Base-by-base conservation (phyloP, 495 filamentous ascomycete genomes). In the Penicillium crystallinum region DNA sequence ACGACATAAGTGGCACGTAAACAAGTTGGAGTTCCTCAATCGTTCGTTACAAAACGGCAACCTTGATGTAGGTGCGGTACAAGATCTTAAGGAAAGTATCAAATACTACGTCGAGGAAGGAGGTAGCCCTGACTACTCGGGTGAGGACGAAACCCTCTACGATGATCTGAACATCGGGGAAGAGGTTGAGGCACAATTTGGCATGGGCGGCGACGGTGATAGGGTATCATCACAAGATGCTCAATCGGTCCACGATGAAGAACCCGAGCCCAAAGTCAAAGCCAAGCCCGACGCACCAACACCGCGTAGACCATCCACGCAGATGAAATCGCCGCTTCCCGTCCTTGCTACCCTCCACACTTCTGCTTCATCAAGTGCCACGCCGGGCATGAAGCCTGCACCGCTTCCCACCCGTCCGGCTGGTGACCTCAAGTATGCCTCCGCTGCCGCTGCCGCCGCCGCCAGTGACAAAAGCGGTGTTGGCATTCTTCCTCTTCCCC, bases 381-480 rank as follows among this genome's bases (percentile, higher is more conserved):
- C 77, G 47, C 89, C 81, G 62, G 80, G 81, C 57, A 79, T 97
- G 93, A 98, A 97, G 69, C 91, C 93, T 15, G 93, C 95, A 12
- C 87, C 92, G 11, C 61, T 89, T 59, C 95, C 93, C 7, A 83
- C 88, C 36, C 83, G 90, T 60, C 80, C 88, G 3, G 85, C 91
- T 21, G 91, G 89, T 29, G 92, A 97, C 0, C 74, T 97, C 57
- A 97, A 97, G 69, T 97, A 97, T 66, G 93, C 95, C 27, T 96
- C 93, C 17, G 93, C 93, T 0, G 93, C 93, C 0, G 95, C 93
- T 0, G 95, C 93, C 0, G 93, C 93, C 1, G 95, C 95, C 9
- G 90, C 93, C 41, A 93, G 85, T 67, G 91, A 96, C 65, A 95
- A 91, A 65, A 85, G 75, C 59, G 80, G 80, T 14, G 86, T 96